Evolutionary conservation across 352 stramenopile species (phyloP), one percentile per base, ranked within the genome.

Genomic region (Pelagophyceae sp.): DNA sequence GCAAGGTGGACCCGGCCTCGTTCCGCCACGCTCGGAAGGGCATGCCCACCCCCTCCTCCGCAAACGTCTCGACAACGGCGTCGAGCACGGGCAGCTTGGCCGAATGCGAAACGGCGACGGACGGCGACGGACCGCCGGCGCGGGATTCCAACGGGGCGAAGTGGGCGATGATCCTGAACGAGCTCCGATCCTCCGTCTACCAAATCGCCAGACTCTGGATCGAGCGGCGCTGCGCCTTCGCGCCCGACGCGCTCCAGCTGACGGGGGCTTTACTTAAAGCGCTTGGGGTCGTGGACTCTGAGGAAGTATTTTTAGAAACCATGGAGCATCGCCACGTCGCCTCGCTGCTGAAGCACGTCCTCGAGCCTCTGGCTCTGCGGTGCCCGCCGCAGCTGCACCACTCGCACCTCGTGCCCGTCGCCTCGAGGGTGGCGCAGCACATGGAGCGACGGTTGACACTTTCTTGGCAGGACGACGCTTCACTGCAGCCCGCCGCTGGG

Each of bases 201-300:
- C 61, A 71, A 31, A 19, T 71, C 19, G 61, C 61, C n/a, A 27
- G 61, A 25, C 61, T 71, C 61, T 71, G 61, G 61, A 38, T 71
- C 61, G 61, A 71, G 33, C 29, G 61, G 2, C 29, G 29, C 2
- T 35, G 61, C 61, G 61, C 61, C 3, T 71, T 71, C 31, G 61
- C 61, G 3, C 6, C 61, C 61, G 61, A 71, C 61, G 61, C 19
- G 1, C n/a, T 5, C n/a, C 19, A 6, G 3, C 29, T 71, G 19
- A 71, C 61, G n/a, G 61, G 2, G 3, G 61, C 6, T 2, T 31
- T 71, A 27, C 29, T 71, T 31, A 5, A 11, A 11, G 17, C 61
- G 3, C 25, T 6, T 31, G 61, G 61, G 3, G n/a, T 71, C 31
- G 19, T 71, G 3, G 61, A n/a, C 29, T 35, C 61, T 27, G 17